Base-by-base conservation (phyloP, 371 early-diverging fungal genomes). In the Entomophthora muscae region DNA sequence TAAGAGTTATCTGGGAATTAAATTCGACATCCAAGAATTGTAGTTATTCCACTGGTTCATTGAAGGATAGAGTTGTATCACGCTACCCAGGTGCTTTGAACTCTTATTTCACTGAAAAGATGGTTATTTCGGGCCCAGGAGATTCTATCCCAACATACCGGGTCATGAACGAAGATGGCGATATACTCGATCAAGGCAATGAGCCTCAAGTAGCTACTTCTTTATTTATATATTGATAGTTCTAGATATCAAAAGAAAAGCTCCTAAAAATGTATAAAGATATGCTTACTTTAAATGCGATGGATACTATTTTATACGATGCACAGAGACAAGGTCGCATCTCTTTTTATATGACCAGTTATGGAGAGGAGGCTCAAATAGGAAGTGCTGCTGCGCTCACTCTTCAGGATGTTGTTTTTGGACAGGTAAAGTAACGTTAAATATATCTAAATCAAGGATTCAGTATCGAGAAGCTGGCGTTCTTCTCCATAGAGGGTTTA, bases 301-400 rank as follows among this genome's bases (percentile, higher is more conserved):
- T 95, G 89, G 98, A 97, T 71, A 69, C 86, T 67, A 84, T 97
- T 64, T 70, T 97, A 69, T 96, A 95, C 71, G 95, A 97, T 66
- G 93, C 95, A n/a, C 98, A 98, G 73, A 80, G 97, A 7, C 98
- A 98, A 72, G 98, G 98, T 10, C 87, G 96, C 61, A 93, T 98
- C 62, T 89, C 90, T 63, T 97, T 98, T 66, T 98, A 98, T 76
- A 95, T 96, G 96, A 98, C 98, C 32, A 86, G 82, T 70, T 94
- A 90, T 75, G 98, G 98, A 55, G 98, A 98, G 76, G 98, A 97
- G 73, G 97, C 94, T 22, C 83, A 86, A 70, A 83, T 95, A 63
- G 96, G 93, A 27, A 81, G 79, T 62, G 94, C 96, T 1, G 93
- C 90, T 30, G 98, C 94, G 3, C 74, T 98, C 28, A 75, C 79